A percentile compares a stretch with the other conserved stretches of the same genome.
Evolutionary conservation across 805 yeast genomes (phyloP).

Genomic region (Vanderwaltozyma yarrowii): DNA sequence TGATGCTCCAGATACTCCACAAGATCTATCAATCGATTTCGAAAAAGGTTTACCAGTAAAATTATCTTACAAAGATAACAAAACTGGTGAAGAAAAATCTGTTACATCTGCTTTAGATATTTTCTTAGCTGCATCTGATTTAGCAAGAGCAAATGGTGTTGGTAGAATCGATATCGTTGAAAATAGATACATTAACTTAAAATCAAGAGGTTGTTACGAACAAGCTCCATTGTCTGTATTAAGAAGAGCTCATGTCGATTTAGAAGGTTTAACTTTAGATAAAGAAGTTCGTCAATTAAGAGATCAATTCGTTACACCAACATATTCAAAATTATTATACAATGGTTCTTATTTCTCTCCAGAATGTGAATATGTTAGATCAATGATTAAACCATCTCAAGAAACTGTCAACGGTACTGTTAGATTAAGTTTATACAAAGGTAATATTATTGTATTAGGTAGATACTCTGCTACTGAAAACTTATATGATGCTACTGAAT

Average conservation of each 20-base stretch:
- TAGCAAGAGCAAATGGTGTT: conserved; percentile 98
- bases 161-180: conserved; percentile 99
- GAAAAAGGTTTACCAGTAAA: conserved; percentile 82
- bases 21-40: conserved; percentile 73
- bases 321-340: conserved; percentile 83
- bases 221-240: conserved; percentile 96
- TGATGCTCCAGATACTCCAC: conserved; percentile 92
- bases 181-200: conserved; percentile 97
- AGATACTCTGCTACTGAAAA: conserved; percentile 94
- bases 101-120: conserved; percentile 86
- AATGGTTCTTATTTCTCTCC: conserved; percentile 98
- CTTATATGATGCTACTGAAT: conserved; percentile 94
- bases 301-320: conserved; percentile 90
- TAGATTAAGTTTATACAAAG: conserved; percentile 90
- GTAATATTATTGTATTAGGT: conserved; percentile 73
- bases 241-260: conserved; percentile 89
- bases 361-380: conserved; percentile 91
- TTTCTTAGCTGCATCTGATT: conserved; percentile 83
- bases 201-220: conserved; percentile 99
- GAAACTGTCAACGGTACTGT: conserved; percentile 92
- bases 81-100: conserved; percentile 47
- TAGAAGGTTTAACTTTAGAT: conserved; percentile 94
- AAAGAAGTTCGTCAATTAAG: conserved; percentile 96
- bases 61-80: conserved; percentile 53
- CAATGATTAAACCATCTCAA: conserved; percentile 93